Conservation (phyloP, 1,284 basidiomycete genomes). For the Vanrija sp. region DNA sequence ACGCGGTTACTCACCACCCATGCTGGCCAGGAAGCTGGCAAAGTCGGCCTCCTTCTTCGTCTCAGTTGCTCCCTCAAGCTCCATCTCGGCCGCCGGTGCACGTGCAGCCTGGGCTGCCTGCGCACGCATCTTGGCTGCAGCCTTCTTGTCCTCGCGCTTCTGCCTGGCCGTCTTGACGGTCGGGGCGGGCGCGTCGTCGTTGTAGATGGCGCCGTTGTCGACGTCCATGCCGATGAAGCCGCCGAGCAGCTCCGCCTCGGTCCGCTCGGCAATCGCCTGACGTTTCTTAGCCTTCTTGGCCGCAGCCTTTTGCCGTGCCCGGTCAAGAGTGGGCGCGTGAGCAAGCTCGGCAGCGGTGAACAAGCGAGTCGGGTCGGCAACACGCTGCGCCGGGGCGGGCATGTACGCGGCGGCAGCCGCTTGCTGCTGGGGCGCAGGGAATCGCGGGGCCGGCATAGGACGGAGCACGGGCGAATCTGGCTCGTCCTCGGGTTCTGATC, state of each 20-base stretch:
- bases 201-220: slow-evolving; percentile 21
- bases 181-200: slow-evolving; percentile 8
- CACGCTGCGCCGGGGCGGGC: neutral
- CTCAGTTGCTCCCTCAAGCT: slow-evolving; percentile 28
- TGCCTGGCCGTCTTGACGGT: slow-evolving; percentile 28
- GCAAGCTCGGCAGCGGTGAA: slow-evolving; percentile 47
- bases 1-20: slow-evolving; percentile 35
- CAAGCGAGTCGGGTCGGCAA: slow-evolving; percentile 17
- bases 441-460: neutral
- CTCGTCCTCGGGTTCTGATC: too few species aligned
- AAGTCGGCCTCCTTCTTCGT: slow-evolving; percentile 45
- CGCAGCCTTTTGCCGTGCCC: slow-evolving; percentile 35
- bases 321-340: slow-evolving; percentile 34
- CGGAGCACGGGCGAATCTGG: neutral
- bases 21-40: slow-evolving; percentile 44
- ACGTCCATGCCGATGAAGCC: slow-evolving; percentile 44
- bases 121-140: slow-evolving; percentile 3
- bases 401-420: slow-evolving; percentile 1
- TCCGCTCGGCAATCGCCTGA: slow-evolving; percentile 33
- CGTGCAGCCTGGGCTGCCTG: slow-evolving; percentile 5
- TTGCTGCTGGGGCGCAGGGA: neutral
- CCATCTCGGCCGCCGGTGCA: slow-evolving; percentile 9
- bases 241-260: slow-evolving; percentile 41
- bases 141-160: slow-evolving; percentile 22
- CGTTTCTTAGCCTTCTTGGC: slow-evolving; percentile 48